These are phyloP conservation scores for Nemophila menziesii DNA, from an alignment of 257 asterid species.

Conservation along the genomic window DNA sequence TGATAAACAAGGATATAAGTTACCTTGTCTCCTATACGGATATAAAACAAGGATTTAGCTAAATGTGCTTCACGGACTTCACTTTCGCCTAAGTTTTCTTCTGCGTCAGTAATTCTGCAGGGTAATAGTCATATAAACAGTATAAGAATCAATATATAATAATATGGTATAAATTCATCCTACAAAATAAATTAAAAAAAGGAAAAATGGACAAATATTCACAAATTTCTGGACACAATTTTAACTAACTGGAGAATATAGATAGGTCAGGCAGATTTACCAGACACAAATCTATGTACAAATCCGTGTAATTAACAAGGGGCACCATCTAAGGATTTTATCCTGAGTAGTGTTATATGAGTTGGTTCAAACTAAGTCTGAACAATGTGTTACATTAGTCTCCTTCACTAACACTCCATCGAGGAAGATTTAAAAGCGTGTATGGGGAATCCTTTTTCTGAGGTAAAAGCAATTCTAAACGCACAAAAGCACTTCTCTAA, in stretches of 20 bases:
- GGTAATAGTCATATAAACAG: conserved; percentile 14
- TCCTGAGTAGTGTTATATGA: no score
- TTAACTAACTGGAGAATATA: neutral
- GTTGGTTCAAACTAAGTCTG: no score
- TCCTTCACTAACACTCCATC: no score
- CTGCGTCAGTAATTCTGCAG: conserved; percentile 84
- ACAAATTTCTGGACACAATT: neutral
- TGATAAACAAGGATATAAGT: neutral
- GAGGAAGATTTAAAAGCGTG: no score
- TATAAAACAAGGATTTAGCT: conserved; percentile 68
- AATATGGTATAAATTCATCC: neutral
- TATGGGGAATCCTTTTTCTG: no score
- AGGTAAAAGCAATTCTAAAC: no score
- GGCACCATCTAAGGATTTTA: no score
- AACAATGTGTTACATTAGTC: no score
- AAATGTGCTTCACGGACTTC: conserved; percentile 96
- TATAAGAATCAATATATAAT: neutral
- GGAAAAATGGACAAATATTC: no score
- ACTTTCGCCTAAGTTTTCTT: conserved; percentile 90
- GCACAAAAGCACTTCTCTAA: no score
- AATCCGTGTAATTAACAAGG: neutral
- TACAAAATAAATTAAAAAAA: no score
- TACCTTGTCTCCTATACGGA: conserved; percentile 73
- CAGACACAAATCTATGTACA: neutral
- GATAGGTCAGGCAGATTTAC: neutral